Base-by-base conservation (phyloP, 106 monocot species). In the Triglochin maritima region DNA sequence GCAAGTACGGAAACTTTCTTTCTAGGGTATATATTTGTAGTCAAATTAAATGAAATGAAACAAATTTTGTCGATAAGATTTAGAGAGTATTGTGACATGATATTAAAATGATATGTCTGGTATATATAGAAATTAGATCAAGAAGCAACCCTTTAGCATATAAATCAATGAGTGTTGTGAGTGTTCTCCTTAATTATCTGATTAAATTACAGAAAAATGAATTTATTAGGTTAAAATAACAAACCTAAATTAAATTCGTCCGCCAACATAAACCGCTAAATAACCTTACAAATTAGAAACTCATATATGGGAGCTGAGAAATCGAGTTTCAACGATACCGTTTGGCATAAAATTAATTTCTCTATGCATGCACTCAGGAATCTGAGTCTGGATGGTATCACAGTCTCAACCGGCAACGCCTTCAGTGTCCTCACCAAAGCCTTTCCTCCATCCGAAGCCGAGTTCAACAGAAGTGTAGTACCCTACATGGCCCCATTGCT, bases 131-230 rank as follows among this genome's bases (percentile, higher is more conserved):
- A 29, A 29, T 29, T 29, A 29, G 29, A 29, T 29, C 29, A 29
- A 29, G 29, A 29, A 29, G 29, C 29, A 29, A 29, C 29, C 29
- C 29, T 29, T 29, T 29, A 29, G 29, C 29, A 29, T 29, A 29
- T 29, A 29, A 29, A 29, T 1, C 29, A 29, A 29, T 29, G 29
- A 1, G 29, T 29, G 29, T 29, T 29, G 29, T 29, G 29, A 29
- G 29, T 29, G 29, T 29, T 29, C 29, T 29, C 1, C 29, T 29
- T 29, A 29, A 29, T 29, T 29, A 29, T 29, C 73, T 65, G 4
- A 65, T 73, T 65, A 4, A 57, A 17, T 9, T 65, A 46, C 65
- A 56, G 57, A 64, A 45, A 5, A 44, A 54, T 5, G 43, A 10
- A 10, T 7, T 4, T 50, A 48, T 64, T 55, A 9, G 55, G 3